phyloP scores from a whole-genome alignment of 2,329 filamentous ascomycete genomes.

The Neurospora sp. region DNA sequence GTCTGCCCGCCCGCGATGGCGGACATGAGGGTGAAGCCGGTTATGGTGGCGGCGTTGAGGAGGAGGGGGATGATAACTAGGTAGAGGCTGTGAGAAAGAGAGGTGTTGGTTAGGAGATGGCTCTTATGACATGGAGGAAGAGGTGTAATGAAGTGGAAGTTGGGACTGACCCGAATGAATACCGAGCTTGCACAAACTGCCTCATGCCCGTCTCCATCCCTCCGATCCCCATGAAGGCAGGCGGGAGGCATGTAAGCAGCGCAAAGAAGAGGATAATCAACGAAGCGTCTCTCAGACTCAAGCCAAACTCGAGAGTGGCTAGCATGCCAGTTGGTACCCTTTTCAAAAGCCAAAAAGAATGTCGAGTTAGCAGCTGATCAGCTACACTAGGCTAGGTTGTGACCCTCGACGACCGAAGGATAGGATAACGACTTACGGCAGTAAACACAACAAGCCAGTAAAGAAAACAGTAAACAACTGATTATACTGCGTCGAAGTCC shows the following conservation, averaged over 20 bases:
- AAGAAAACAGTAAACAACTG: constrained; percentile 53
- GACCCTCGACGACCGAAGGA: neutral
- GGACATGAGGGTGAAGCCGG: constrained; percentile 47
- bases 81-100: constrained; percentile 28
- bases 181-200: constrained; percentile 51
- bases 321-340: constrained; percentile 50
- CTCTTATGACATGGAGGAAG: neutral
- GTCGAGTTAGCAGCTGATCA: neutral
- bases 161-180: constrained; percentile 40
- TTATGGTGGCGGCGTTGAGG: constrained; percentile 46
- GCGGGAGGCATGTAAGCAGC: constrained; percentile 40
- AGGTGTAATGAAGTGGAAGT: neutral
- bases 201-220: constrained; percentile 48
- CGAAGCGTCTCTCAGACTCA: constrained; percentile 44
- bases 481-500: constrained; percentile 41
- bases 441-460: constrained; percentile 43
- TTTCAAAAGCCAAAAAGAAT: neutral
- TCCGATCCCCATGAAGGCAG: constrained; percentile 44
- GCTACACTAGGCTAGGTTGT: neutral
- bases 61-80: constrained; percentile 40
- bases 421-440: constrained; percentile 38
- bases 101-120: neutral
- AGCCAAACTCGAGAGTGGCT: constrained; percentile 41
- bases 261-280: constrained; percentile 51
- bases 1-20: constrained; percentile 45